phyloP scores from a whole-genome alignment of 345 rosid genomes.

The Salix dunnii region DNA sequence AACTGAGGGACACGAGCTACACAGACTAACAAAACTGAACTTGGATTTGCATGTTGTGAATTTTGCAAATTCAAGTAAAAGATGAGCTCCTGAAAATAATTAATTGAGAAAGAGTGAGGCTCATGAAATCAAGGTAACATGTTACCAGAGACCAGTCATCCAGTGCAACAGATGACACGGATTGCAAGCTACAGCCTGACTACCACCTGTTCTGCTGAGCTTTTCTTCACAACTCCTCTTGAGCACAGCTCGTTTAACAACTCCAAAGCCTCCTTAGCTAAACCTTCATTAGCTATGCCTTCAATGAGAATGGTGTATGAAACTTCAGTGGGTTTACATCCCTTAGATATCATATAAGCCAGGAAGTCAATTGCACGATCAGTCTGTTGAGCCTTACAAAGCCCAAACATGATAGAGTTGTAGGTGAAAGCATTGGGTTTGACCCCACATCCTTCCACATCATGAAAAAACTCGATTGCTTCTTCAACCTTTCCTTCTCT shows the following conservation, averaged over 20 bases:
- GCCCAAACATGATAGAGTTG: conserved; percentile 71
- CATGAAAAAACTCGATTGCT: conserved; percentile 67
- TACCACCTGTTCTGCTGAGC: conserved; percentile 65
- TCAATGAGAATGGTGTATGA: conserved; percentile 80
- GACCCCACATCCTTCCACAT: conserved; percentile 62
- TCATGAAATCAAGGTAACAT: not conserved
- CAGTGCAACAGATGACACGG: not conserved
- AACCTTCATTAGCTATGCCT: conserved; percentile 79
- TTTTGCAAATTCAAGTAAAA: not conserved
- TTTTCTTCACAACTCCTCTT: conserved; percentile 62
- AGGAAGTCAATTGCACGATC: conserved; percentile 81
- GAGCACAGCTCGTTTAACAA: conserved; percentile 61
- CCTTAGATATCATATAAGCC: conserved; percentile 68
- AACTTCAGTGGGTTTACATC: conserved; percentile 72
- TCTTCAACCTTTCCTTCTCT: conserved; percentile 81
- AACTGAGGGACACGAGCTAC: not conserved
- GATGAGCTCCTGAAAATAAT: not conserved
- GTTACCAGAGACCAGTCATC: not conserved
- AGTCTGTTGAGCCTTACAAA: conserved; percentile 68
- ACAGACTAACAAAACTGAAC: conserved; percentile 3
- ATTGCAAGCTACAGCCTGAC: conserved; percentile 46
- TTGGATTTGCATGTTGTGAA: not conserved
- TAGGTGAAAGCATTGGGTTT: conserved; percentile 64
- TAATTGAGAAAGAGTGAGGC: not conserved
- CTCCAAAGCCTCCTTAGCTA: conserved; percentile 71